Evolutionary conservation across 2,329 filamentous ascomycete genomes (phyloP).

Genomic region (Fusarium sp.): DNA sequence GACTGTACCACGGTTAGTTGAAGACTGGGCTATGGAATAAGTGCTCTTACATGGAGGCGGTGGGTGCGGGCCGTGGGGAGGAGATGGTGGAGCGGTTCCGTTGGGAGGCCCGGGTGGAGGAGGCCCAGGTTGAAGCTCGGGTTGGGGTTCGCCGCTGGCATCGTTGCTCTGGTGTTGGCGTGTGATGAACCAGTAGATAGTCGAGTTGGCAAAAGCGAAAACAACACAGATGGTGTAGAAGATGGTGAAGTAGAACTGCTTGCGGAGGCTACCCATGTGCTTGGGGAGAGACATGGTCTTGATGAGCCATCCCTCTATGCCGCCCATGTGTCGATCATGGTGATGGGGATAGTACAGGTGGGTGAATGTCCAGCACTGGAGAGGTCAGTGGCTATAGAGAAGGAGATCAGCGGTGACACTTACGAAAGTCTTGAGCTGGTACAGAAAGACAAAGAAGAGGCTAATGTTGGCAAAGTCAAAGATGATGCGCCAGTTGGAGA

Average conservation of each 20-base stretch:
- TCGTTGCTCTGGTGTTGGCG: conserved; percentile 49
- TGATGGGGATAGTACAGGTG: conserved; percentile 63
- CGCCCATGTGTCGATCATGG: conserved; percentile 52
- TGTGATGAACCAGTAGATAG: conserved; percentile 64
- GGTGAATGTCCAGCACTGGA: conserved; percentile 65
- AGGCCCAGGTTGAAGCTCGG: conserved; percentile 20
- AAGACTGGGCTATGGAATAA: conserved; percentile 25
- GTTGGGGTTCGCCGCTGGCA: conserved; percentile 15
- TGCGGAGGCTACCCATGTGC: conserved; percentile 57
- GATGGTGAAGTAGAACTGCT: conserved; percentile 63
- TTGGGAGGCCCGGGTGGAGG: conserved; percentile 16
- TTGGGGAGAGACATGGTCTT: conserved; percentile 61
- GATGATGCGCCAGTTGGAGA: conserved; percentile 57
- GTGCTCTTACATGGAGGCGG: conserved; percentile 45
- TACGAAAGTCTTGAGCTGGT: conserved; percentile 63
- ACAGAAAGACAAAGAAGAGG: conserved; percentile 59
- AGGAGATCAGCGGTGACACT: conserved; percentile 39
- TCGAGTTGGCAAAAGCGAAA: conserved; percentile 64
- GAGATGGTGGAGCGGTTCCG: conserved; percentile 2
- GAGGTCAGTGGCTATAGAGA: background rate
- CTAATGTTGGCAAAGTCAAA: conserved; percentile 65
- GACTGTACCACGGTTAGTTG: conserved; percentile 52
- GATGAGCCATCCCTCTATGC: conserved; percentile 55
- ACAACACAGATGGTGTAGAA: conserved; percentile 63
- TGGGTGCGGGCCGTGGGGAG: conserved; percentile 10